Percentiles rank a stretch among this genome's conserved stretches.
phyloP scores from a whole-genome alignment of 1,284 basidiomycete species.

The Leccinum pachyderme region DNA sequence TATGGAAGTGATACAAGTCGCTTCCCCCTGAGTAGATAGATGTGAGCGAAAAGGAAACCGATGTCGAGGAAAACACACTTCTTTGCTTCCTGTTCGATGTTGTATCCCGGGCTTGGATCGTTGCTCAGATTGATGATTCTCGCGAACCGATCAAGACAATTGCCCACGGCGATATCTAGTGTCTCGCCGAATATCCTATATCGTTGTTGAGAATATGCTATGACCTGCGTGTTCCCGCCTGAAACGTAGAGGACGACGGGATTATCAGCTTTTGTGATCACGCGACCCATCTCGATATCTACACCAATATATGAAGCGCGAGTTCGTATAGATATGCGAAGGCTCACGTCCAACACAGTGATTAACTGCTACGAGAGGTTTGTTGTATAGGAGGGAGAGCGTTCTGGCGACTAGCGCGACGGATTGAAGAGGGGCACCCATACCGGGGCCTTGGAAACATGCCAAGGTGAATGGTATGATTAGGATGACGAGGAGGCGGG shows the following conservation, averaged over 20 bases:
- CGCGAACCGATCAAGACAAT: conserved; percentile 97
- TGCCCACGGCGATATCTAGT: conserved; percentile 97
- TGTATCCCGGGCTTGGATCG: conserved; percentile 97
- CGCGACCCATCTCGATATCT: conserved; percentile 99
- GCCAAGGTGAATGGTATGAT: neutral
- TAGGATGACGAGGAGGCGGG: conserved; percentile 6
- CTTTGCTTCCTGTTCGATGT: conserved; percentile 96
- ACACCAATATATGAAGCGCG: conserved; percentile 6
- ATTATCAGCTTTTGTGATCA: conserved; percentile 92
- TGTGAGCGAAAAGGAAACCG: neutral
- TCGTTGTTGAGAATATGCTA: conserved; percentile 95
- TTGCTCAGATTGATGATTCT: conserved; percentile 95
- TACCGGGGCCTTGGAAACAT: conserved; percentile 77
- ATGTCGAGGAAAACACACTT: conserved; percentile 45
- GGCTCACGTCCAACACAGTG: conserved; percentile 95
- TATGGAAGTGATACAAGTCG: conserved; percentile 87
- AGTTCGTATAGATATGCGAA: neutral
- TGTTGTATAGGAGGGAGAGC: conserved; percentile 82
- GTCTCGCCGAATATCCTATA: conserved; percentile 99
- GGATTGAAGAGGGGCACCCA: conserved; percentile 96
- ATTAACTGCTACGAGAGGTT: conserved; percentile 96
- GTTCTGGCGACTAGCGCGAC: conserved; percentile 96
- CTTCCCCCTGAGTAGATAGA: conserved; percentile 51
- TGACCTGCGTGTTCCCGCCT: conserved; percentile 98
- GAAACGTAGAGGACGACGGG: conserved; percentile 99